Base-by-base conservation (phyloP, 2,329 filamentous ascomycete genomes). In the Alternaria longipes region DNA sequence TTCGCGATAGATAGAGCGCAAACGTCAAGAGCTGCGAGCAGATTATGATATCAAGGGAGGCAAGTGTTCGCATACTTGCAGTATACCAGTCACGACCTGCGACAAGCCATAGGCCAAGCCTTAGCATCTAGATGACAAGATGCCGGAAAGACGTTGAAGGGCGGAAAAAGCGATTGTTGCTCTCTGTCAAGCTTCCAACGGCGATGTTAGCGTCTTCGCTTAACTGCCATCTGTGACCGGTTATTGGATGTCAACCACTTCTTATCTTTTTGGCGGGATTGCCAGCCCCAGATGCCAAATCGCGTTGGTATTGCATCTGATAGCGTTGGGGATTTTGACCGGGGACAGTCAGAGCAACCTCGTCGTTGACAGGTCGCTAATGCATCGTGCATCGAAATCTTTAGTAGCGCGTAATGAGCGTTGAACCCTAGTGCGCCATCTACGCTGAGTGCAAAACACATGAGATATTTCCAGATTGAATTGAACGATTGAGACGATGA, bases 181-280 rank as follows among this genome's bases (percentile, higher is more conserved):
- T 59, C 18, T 49, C 28, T 54, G 55, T 69, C 64, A 65, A 66
- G 62, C 62, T 64, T 59, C 41, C 24, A 63, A 24, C 28, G 45
- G 44, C 36, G 38, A 52, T 59, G 36, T 49, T 59, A 63, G 53
- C 55, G 52, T 41, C 40, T 36, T 62, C 44, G 60, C 57, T 42
- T 56, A 44, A 12, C 28, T 42, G 34, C 20, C 18, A 18, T 36
- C 42, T 18, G 38, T 51, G 26, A 40, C 44, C 20, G 30, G 32
- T 54, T n/a, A 63, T 63, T 63, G 57, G 53, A 6, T 40, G 40
- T 40, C 41, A 41, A 12, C 28, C 41, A 55, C n/a, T 22, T 50
- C 69, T 72, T 72, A 72, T 72, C 69, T 67, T 40, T 9, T 34
- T 40, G 30, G 46, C 30, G 53, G 46, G 53, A 47, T 56, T 60